phyloP scores from a whole-genome alignment of 1,284 basidiomycete genomes.

The Singerocomus inundabilis region DNA sequence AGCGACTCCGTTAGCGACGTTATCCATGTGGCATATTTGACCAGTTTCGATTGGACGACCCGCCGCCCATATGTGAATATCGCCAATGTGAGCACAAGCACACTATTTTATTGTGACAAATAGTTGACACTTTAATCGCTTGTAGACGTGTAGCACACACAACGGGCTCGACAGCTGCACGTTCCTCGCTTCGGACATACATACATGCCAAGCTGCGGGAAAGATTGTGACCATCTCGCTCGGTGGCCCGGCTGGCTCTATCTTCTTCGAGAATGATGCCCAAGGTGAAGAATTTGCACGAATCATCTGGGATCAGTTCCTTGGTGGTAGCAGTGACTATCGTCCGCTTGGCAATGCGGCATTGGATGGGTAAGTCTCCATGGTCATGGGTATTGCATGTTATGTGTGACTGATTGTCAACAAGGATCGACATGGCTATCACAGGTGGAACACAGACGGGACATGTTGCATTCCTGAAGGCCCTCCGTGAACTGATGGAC shows the following conservation, averaged over 20 bases:
- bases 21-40: constrained; percentile 60
- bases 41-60: constrained; percentile 54
- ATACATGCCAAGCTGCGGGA: constrained; percentile 60
- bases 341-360: constrained; percentile 65
- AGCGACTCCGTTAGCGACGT: constrained; percentile 29
- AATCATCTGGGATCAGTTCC: constrained; percentile 64
- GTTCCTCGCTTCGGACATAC: constrained; percentile 53
- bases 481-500: constrained; percentile 47
- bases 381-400: not conserved
- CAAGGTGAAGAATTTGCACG: constrained; percentile 54
- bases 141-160: constrained; percentile 43
- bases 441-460: constrained; percentile 51
- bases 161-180: constrained; percentile 57
- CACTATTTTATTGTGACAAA: not conserved
- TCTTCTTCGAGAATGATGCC: constrained; percentile 47
- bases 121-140: not conserved
- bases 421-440: constrained; percentile 64
- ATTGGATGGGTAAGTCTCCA: constrained; percentile 54
- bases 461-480: constrained; percentile 55
- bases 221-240: constrained; percentile 66
- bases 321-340: constrained; percentile 47
- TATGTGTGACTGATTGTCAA: not conserved
- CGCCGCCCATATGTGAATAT: constrained; percentile 60
- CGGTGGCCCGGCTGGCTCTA: constrained; percentile 59
- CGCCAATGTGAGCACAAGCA: constrained; percentile 46